Evolutionary conservation across 140 eudicot genomes (phyloP).

Genomic region (Flaveria floridana): DNA sequence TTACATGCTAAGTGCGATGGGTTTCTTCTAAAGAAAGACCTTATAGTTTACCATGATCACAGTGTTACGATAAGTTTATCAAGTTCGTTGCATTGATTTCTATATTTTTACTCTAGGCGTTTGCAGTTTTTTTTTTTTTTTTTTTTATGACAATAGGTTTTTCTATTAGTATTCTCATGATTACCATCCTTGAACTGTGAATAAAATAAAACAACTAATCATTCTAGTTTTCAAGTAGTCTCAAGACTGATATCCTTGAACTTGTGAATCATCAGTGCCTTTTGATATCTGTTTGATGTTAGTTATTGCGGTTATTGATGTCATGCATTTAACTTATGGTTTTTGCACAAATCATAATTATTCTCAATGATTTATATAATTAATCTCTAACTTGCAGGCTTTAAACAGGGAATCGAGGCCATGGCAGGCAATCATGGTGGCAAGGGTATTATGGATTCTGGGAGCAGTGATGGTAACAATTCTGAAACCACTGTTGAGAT

Average conservation of each 20-base stretch:
- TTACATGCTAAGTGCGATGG: neutral
- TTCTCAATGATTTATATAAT: slow-evolving; percentile 12
- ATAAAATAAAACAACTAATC: neutral
- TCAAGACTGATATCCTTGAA: slow-evolving; percentile 9
- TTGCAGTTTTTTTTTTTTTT: neutral
- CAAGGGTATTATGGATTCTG: slow-evolving; percentile 41
- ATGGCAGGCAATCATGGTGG: slow-evolving; percentile 71
- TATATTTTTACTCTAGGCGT: neutral
- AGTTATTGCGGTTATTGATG: slow-evolving; percentile 3
- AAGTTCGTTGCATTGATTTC: neutral
- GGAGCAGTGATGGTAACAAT: slow-evolving; percentile 47
- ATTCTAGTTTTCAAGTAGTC: neutral
- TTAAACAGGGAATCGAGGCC: slow-evolving; percentile 17
- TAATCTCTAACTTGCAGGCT: slow-evolving; percentile 16
- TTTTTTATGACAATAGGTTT: neutral
- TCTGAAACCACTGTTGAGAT: slow-evolving; percentile 79
- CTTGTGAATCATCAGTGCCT: slow-evolving; percentile 4
- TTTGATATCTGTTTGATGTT: slow-evolving; percentile 12
- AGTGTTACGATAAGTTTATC: neutral
- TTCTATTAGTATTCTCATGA: neutral
- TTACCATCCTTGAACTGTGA: neutral
- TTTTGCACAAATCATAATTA: slow-evolving; percentile 3
- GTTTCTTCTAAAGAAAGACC: neutral
- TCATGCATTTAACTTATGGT: slow-evolving; percentile 2
- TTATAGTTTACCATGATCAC: neutral